Evolutionary conservation across 164 flowering plant genomes (phyloP).

Genomic region (Pachysandra terminalis): DNA sequence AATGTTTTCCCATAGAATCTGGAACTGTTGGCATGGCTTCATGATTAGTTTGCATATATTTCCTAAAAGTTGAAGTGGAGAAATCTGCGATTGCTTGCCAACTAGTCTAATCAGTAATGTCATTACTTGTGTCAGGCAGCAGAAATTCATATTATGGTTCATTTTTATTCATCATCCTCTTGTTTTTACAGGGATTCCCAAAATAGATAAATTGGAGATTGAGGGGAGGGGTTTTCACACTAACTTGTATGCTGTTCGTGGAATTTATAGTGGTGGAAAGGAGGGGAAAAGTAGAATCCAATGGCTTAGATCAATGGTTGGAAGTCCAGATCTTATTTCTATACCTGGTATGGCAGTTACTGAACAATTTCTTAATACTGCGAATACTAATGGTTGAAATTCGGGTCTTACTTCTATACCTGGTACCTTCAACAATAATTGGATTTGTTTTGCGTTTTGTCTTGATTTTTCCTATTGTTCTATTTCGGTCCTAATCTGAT

Average conservation of each 20-base stretch:
- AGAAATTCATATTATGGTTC: background rate
- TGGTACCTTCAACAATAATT: too few relatives aligned
- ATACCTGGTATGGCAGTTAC: slow-evolving; percentile 57
- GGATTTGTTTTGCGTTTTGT: too few relatives aligned
- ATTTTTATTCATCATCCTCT: background rate
- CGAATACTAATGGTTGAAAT: background rate
- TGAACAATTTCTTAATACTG: too few relatives aligned
- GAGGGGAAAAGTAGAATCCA: slow-evolving; percentile 97
- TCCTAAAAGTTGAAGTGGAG: too few relatives aligned
- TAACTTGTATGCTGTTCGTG: slow-evolving; percentile 92
- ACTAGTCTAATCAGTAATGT: background rate
- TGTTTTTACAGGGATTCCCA: slow-evolving; percentile 64
- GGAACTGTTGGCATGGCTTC: too few relatives aligned
- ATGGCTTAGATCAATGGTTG: slow-evolving; percentile 99
- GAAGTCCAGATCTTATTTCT: slow-evolving; percentile 97
- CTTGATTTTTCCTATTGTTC: too few relatives aligned
- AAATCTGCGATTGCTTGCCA: background rate
- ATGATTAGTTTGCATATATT: too few relatives aligned
- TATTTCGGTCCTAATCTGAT: too few relatives aligned
- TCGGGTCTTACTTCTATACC: too few relatives aligned
- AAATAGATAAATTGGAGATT: slow-evolving; percentile 81
- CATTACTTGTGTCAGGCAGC: background rate
- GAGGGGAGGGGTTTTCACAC: slow-evolving; percentile 99
- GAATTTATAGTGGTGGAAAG: slow-evolving; percentile 86
- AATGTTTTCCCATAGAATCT: too few relatives aligned